Percentiles rank a stretch among this genome's conserved stretches.
Conservation (phyloP, 176 grass and related monocot genomes). For the Ampelocalamus luodianensis region DNA sequence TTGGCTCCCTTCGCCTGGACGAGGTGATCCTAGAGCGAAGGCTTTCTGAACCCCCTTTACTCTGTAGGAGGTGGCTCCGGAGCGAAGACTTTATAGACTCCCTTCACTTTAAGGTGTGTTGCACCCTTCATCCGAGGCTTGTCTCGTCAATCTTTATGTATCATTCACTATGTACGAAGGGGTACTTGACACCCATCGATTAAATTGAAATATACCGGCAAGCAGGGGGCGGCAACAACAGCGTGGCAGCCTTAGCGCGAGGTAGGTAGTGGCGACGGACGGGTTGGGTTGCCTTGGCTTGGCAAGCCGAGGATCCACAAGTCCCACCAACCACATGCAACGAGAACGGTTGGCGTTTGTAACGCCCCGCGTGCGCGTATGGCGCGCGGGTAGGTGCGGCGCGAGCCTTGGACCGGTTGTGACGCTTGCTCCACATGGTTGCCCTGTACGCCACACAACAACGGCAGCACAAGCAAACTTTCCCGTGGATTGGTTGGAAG, state of each 20-base stretch:
- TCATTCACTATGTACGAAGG: too few species aligned
- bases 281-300: neutral
- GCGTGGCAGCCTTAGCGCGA: neutral
- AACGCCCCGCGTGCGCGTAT: neutral
- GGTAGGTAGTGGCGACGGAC: neutral
- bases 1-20: too few species aligned
- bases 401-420: neutral
- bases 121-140: too few species aligned
- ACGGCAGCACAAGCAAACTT: neutral
- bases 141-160: too few species aligned
- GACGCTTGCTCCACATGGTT: slow-evolving; percentile 3
- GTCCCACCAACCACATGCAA: slow-evolving; percentile 41
- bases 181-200: too few species aligned
- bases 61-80: too few species aligned
- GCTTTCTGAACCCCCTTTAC: too few species aligned
- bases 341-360: neutral
- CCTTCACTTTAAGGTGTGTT: too few species aligned
- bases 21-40: too few species aligned
- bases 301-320: slow-evolving; percentile 31
- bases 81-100: too few species aligned
- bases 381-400: neutral
- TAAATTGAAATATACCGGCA: neutral
- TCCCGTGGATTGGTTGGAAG: neutral
- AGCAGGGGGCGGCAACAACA: neutral
- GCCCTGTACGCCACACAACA: neutral